Conservation (phyloP, 108 stramenopile genomes). For the Pseudonitzschia delicatissima region DNA sequence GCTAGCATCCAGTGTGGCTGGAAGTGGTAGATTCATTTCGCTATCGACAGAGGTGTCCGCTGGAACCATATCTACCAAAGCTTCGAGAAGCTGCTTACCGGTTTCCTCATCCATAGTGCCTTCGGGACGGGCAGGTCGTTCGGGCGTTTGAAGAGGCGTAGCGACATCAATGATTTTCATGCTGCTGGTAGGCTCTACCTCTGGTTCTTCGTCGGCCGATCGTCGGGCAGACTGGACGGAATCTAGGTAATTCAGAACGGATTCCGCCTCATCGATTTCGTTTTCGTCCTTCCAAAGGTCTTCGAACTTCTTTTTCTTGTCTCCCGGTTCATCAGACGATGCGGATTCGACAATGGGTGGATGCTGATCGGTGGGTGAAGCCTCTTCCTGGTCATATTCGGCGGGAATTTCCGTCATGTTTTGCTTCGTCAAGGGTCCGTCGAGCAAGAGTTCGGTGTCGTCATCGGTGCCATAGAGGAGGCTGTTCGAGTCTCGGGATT, state of each 20-base stretch:
- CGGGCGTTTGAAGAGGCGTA: neutral
- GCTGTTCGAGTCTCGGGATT: neutral
- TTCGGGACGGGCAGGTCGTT: neutral
- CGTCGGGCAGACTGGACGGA: neutral
- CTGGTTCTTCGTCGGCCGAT: neutral
- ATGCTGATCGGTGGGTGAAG: too few relatives aligned
- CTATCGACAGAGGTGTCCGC: constrained; percentile 2
- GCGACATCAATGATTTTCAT: neutral
- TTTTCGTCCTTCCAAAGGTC: constrained; percentile 7
- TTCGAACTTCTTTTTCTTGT: constrained; percentile 7
- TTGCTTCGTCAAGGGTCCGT: neutral
- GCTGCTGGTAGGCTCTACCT: too few relatives aligned
- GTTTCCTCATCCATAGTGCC: neutral
- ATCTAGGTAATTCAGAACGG: neutral
- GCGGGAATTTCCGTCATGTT: neutral
- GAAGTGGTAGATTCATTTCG: neutral
- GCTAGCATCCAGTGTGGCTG: constrained; percentile 6
- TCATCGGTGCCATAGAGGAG: constrained; percentile 2
- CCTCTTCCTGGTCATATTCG: neutral
- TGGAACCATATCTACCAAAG: constrained; percentile 1
- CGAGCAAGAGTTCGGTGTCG: neutral
- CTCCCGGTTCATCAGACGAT: neutral
- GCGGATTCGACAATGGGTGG: neutral
- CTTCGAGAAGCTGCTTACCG: too few relatives aligned
- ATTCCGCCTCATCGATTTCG: neutral